Conservation (phyloP, 805 yeast genomes). For the Candida boleticola region DNA sequence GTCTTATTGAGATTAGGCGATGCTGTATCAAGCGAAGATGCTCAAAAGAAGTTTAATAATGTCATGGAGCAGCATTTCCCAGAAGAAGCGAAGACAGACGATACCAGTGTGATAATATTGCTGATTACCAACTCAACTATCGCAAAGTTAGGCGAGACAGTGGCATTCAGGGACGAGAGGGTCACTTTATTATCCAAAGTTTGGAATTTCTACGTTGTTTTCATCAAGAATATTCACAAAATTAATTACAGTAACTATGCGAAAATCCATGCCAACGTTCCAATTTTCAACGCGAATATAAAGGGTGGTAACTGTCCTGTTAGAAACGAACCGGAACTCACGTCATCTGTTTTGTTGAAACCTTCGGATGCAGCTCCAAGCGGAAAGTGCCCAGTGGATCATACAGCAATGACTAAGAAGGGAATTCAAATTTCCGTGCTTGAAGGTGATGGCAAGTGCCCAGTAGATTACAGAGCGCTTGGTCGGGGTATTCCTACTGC, state of each 20-base stretch:
- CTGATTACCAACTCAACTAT: background rate
- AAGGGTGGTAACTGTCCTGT: constrained; percentile 17
- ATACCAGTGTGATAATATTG: background rate
- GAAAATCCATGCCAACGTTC: constrained; percentile 30
- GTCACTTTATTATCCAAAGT: constrained; percentile 23
- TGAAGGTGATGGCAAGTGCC: background rate
- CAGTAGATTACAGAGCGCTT: constrained; percentile 2
- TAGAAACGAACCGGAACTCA: constrained; percentile 2
- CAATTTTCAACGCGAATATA: constrained; percentile 20
- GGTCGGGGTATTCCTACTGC: background rate
- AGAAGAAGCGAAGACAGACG: background rate
- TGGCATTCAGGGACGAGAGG: constrained; percentile 9
- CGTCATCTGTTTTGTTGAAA: constrained; percentile 1
- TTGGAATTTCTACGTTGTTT: constrained; percentile 41
- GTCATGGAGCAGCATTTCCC: background rate
- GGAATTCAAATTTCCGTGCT: background rate
- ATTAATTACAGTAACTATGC: constrained; percentile 28
- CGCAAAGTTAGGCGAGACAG: background rate
- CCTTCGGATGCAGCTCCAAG: background rate
- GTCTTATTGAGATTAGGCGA: constrained; percentile 23
- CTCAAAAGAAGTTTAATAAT: background rate
- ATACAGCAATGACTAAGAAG: background rate
- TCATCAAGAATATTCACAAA: constrained; percentile 29
- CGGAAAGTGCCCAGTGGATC: constrained; percentile 8
- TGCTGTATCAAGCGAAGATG: background rate